Evolutionary conservation across 257 asterid species (phyloP).

Genomic region (Jasminum sambac): DNA sequence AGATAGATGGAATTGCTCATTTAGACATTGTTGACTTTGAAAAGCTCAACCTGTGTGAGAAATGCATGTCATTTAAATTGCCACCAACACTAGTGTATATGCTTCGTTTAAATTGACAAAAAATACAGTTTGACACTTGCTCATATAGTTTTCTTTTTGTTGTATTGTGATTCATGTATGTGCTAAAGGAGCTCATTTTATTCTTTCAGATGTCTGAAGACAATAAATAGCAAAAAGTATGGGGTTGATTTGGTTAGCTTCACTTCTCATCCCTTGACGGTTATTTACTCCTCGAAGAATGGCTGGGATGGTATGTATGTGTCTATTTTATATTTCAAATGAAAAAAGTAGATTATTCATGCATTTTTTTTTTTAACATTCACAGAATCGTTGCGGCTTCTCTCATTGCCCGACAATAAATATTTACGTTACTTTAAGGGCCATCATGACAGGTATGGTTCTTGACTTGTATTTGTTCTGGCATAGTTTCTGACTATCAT

Average conservation of each 20-base stretch:
- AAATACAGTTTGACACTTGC: constrained; percentile 7
- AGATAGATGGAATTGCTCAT: neutral
- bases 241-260: constrained; percentile 97
- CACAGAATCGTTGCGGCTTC: constrained; percentile 97
- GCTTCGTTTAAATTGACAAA: neutral
- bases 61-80: neutral
- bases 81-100: neutral
- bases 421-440: constrained; percentile 98
- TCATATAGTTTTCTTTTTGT: neutral
- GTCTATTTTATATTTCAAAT: constrained; percentile 12
- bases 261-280: constrained; percentile 95
- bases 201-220: constrained; percentile 79
- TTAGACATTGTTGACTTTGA: neutral
- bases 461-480: constrained; percentile 25
- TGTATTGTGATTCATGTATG: constrained; percentile 11
- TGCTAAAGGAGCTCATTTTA: constrained; percentile 25
- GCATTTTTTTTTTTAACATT: constrained; percentile 28
- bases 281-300: constrained; percentile 94
- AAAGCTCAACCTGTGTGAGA: neutral
- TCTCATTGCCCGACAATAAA: constrained; percentile 92
- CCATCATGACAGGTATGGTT: constrained; percentile 88
- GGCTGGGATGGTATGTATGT: constrained; percentile 94
- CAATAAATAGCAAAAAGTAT: constrained; percentile 91
- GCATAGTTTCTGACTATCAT: neutral
- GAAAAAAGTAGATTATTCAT: constrained; percentile 21